phyloP scores from a whole-genome alignment of 176 grass and related monocot genomes.

The Eleusine indica region DNA sequence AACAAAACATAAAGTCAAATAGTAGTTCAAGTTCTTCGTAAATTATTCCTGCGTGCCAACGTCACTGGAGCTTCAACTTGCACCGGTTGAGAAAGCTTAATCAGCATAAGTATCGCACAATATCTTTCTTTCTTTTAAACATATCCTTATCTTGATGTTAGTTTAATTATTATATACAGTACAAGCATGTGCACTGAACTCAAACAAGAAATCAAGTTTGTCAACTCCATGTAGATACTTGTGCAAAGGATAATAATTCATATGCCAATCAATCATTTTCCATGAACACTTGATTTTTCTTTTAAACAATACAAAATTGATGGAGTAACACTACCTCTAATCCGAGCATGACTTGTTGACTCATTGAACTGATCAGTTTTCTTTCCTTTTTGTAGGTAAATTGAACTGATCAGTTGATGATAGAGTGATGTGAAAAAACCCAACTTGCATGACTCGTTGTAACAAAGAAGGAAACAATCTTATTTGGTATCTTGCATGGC shows the following conservation, averaged over 20 bases:
- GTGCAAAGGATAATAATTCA: neutral
- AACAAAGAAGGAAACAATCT: no score
- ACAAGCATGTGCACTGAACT: conserved; percentile 12
- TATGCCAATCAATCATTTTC: neutral
- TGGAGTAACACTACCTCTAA: neutral
- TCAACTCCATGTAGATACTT: neutral
- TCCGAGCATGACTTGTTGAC: neutral
- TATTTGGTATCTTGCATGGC: no score
- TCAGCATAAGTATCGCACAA: conserved; percentile 13
- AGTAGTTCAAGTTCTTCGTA: conserved; percentile 24
- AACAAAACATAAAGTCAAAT: conserved; percentile 33
- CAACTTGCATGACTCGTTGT: neutral
- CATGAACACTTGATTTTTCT: neutral
- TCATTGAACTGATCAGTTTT: neutral
- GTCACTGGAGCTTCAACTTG: conserved; percentile 35
- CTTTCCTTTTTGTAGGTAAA: neutral
- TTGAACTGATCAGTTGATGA: neutral
- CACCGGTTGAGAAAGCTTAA: conserved; percentile 13
- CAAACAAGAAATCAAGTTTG: conserved; percentile 15
- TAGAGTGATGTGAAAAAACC: neutral
- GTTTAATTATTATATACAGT: neutral
- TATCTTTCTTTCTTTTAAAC: conserved; percentile 29
- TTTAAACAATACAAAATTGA: neutral
- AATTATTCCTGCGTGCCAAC: conserved; percentile 19
- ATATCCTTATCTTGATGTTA: conserved; percentile 30